Evolutionary conservation across 208 protist genomes (phyloP).

Genomic region (Leishmania arabica): DNA sequence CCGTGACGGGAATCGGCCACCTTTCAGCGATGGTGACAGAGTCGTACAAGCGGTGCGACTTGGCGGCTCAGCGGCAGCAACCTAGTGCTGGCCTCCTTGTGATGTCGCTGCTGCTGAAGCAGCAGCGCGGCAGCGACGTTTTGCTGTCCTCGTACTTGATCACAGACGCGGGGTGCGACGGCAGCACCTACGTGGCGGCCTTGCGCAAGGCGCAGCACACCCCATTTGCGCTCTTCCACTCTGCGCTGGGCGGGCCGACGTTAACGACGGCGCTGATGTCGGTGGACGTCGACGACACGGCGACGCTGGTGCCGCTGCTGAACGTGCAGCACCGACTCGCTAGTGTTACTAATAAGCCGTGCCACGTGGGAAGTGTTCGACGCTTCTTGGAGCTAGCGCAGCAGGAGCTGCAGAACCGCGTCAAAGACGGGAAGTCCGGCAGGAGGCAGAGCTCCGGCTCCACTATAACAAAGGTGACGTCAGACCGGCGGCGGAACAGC

Average conservation of each 20-base stretch:
- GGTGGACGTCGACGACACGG: slow-evolving; percentile 33
- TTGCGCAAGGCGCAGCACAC: slow-evolving; percentile 35
- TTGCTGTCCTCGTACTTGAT: slow-evolving; percentile 69
- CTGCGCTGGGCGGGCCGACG: slow-evolving; percentile 49
- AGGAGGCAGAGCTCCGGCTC: background rate
- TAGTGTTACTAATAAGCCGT: slow-evolving; percentile 47
- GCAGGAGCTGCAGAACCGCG: slow-evolving; percentile 35
- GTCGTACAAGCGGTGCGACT: slow-evolving; percentile 27
- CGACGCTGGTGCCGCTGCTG: slow-evolving; percentile 42
- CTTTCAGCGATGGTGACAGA: slow-evolving; percentile 14
- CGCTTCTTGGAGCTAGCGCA: slow-evolving; percentile 50
- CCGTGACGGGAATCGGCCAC: slow-evolving; percentile 29
- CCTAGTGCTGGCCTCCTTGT: slow-evolving; percentile 42
- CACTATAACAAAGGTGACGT: background rate
- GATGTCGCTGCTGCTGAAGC: slow-evolving; percentile 58
- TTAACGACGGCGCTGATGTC: slow-evolving; percentile 55
- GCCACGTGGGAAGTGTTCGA: slow-evolving; percentile 44
- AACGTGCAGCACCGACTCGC: slow-evolving; percentile 54
- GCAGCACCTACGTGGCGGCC: slow-evolving; percentile 35
- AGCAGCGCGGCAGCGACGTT: slow-evolving; percentile 48
- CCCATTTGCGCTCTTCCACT: slow-evolving; percentile 52
- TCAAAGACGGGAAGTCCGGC: background rate
- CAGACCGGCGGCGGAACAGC: background rate
- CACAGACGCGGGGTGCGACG: slow-evolving; percentile 37
- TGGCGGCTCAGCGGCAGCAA: slow-evolving; percentile 9